A percentile compares a stretch with the other conserved stretches of the same genome.
Conservation (phyloP, 129 eudicot genomes). For the Ambrosia artemisiifolia region DNA sequence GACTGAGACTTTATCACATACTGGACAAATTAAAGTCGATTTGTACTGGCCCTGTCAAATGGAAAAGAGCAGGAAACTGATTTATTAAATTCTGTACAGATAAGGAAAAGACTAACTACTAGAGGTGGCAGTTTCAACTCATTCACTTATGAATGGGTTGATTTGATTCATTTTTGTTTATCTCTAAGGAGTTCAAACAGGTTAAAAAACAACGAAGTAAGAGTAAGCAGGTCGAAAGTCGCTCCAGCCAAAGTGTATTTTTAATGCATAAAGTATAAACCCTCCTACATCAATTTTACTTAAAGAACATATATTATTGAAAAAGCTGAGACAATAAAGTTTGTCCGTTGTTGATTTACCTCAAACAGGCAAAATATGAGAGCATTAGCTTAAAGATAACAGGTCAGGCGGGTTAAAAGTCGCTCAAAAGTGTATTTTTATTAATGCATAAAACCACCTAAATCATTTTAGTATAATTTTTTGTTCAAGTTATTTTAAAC, state of each 20-base stretch:
- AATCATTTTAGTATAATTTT: not conserved
- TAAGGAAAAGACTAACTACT: slow-evolving; percentile 6
- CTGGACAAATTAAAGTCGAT: slow-evolving; percentile 92
- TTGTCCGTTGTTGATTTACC: not conserved
- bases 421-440: not conserved
- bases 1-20: slow-evolving; percentile 72
- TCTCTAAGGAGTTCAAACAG: not conserved
- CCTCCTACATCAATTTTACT: not conserved
- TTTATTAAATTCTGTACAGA: not conserved
- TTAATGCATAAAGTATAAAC: not conserved
- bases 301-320: not conserved
- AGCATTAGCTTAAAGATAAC: not conserved
- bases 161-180: not conserved
- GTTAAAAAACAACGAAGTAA: not conserved
- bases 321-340: not conserved
- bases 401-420: not conserved
- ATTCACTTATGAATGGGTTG: not conserved
- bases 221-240: not conserved
- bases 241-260: not conserved
- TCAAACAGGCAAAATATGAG: not conserved
- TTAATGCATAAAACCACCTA: slow-evolving; percentile 2
- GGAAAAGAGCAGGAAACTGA: slow-evolving; percentile 2
- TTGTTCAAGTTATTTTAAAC: not conserved
- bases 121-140: slow-evolving; percentile 4
- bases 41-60: slow-evolving; percentile 89